Conservation (phyloP, 2,329 filamentous ascomycete genomes). For the Helotiales sp. region DNA sequence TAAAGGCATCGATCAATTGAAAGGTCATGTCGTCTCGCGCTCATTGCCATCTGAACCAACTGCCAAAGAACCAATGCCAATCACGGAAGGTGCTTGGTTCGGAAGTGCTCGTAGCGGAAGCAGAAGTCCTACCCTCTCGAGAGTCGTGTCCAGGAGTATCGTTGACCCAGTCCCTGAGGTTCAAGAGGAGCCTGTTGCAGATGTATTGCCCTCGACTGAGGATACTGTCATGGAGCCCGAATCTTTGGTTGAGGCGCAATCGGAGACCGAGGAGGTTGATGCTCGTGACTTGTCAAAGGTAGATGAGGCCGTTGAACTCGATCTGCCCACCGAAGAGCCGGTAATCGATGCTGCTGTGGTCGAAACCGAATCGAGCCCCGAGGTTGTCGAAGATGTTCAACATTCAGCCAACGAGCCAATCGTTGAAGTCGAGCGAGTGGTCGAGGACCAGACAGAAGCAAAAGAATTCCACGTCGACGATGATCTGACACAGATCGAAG, state of each 20-base stretch:
- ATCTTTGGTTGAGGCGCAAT: not conserved
- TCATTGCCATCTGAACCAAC: not conserved
- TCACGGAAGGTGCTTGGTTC: conserved; percentile 15
- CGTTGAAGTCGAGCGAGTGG: not conserved
- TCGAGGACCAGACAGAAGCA: not conserved
- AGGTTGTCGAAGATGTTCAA: not conserved
- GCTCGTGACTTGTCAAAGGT: not conserved
- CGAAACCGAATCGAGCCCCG: not conserved
- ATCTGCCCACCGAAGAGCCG: not conserved
- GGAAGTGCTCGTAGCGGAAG: conserved; percentile 3
- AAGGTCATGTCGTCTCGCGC: conserved; percentile 11
- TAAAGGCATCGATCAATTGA: conserved; percentile 17
- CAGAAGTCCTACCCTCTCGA: not conserved
- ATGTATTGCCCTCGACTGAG: too few species aligned
- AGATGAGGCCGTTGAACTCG: not conserved
- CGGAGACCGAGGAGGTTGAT: too few species aligned
- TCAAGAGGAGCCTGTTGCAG: not conserved
- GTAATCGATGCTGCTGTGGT: not conserved
- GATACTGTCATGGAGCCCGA: not conserved
- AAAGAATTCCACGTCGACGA: not conserved
- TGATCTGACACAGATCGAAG: not conserved
- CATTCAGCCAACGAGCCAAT: not conserved
- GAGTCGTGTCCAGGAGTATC: not conserved
- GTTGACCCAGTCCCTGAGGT: not conserved
- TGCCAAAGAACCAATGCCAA: not conserved